Conservation (phyloP, 1,284 basidiomycete genomes). For the Microbotryomycetes sp. region DNA sequence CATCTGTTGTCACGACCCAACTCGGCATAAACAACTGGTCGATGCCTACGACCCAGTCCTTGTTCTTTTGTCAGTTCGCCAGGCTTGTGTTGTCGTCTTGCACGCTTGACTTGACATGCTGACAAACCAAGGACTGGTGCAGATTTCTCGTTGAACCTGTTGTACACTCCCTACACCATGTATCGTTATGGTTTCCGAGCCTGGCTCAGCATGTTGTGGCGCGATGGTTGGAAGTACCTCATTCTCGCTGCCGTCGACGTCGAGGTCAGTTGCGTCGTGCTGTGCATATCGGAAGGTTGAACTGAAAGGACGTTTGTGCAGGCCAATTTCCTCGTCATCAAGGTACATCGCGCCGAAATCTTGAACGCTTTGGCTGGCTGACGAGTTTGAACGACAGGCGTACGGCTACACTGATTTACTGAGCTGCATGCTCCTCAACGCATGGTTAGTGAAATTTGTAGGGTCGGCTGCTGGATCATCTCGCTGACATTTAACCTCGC, state of each 20-base stretch:
- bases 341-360: no score
- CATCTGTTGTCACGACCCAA: constrained; percentile 54
- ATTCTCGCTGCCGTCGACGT: constrained; percentile 53
- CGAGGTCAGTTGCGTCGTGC: constrained; percentile 3
- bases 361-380: no score
- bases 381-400: constrained; percentile 41
- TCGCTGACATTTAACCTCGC: no score
- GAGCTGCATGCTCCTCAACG: constrained; percentile 77
- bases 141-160: constrained; percentile 59
- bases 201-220: constrained; percentile 61
- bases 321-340: constrained; percentile 74
- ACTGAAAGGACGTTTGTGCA: neutral
- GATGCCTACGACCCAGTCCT: constrained; percentile 68
- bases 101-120: neutral
- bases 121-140: constrained; percentile 2
- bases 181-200: constrained; percentile 70
- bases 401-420: constrained; percentile 77
- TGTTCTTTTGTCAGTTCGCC: constrained; percentile 54
- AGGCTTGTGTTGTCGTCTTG: neutral
- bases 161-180: constrained; percentile 79
- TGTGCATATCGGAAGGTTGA: constrained; percentile 10
- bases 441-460: constrained; percentile 45
- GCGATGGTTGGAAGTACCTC: constrained; percentile 78
- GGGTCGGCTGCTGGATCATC: no score
- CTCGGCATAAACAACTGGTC: constrained; percentile 53